A percentile compares a stretch with the other conserved stretches of the same genome.
phyloP scores from a whole-genome alignment of 139 green algal species.

The Nannochloris sp. region DNA sequence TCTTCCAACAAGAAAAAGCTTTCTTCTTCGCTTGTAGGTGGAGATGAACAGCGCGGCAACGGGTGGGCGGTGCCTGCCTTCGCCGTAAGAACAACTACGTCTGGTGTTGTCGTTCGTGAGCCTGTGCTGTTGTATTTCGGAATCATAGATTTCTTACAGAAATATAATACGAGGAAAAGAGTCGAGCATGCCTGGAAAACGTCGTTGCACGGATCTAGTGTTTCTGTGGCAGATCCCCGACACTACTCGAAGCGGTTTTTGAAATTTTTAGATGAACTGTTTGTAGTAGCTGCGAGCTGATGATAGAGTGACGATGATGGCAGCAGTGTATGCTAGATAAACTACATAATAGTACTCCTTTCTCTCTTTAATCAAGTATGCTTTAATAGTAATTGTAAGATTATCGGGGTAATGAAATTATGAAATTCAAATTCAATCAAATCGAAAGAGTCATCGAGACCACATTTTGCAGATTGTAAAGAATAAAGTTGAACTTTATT shows the following conservation, averaged over 20 bases:
- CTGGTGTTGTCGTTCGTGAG: not conserved
- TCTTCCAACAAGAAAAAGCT: too few species aligned
- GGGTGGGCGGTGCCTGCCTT: slow-evolving; percentile 1
- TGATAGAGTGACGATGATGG: not conserved
- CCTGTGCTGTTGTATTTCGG: slow-evolving; percentile 62
- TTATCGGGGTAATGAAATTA: too few species aligned
- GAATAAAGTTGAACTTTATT: too few species aligned
- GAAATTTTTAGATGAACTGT: slow-evolving; percentile 24
- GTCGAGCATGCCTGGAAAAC: slow-evolving; percentile 57
- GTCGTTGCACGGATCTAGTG: slow-evolving; percentile 35
- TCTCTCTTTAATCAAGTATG: too few species aligned
- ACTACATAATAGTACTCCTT: not conserved
- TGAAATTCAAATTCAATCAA: too few species aligned
- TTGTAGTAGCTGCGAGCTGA: slow-evolving; percentile 2
- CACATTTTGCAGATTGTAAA: too few species aligned
- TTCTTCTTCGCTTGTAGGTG: too few species aligned
- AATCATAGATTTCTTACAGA: slow-evolving; percentile 75
- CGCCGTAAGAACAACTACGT: not conserved
- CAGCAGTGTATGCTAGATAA: not conserved
- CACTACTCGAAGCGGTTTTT: slow-evolving; percentile 48
- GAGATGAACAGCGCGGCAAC: too few species aligned
- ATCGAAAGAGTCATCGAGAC: too few species aligned
- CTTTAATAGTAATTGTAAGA: too few species aligned
- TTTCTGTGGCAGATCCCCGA: slow-evolving; percentile 49
- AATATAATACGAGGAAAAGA: slow-evolving; percentile 61